A percentile compares a stretch with the other conserved stretches of the same genome.
Evolutionary conservation across 345 rosid genomes (phyloP).

Genomic region (Noccaea bulbosa): DNA sequence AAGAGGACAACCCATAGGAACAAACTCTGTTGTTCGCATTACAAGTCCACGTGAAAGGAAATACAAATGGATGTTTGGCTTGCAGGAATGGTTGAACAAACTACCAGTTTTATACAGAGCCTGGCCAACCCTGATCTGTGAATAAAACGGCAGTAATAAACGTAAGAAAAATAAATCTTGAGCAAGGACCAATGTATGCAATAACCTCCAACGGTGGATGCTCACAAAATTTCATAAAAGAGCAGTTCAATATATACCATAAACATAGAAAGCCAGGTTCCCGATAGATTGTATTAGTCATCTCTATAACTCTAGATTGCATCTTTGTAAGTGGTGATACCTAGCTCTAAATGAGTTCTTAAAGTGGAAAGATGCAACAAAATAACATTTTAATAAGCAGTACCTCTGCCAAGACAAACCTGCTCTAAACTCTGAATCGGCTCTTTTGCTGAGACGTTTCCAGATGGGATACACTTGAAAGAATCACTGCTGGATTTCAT

Average conservation of each 20-base stretch:
- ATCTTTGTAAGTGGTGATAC: conserved; percentile 8
- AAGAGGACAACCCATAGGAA: conserved; percentile 61
- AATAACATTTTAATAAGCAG: conserved; percentile 29
- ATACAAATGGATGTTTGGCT: conserved; percentile 83
- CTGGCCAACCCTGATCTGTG: conserved; percentile 76
- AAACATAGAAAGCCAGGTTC: conserved; percentile 11
- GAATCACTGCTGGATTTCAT: conserved; percentile 59
- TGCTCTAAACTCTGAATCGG: conserved; percentile 67
- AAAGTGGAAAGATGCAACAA: conserved; percentile 2
- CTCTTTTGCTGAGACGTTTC: conserved; percentile 42
- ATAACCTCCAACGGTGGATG: background rate
- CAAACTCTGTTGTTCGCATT: conserved; percentile 64
- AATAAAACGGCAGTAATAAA: conserved; percentile 27
- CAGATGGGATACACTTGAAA: conserved; percentile 45
- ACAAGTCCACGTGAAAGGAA: conserved; percentile 77
- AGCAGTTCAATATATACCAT: background rate
- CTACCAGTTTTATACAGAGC: conserved; percentile 76
- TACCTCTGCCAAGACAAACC: conserved; percentile 55
- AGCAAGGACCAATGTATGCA: background rate
- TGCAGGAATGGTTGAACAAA: conserved; percentile 89
- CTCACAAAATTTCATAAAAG: background rate
- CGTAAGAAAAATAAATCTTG: background rate
- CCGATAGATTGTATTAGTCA: background rate
- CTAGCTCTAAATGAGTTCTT: conserved; percentile 20
- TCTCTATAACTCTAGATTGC: conserved; percentile 6